phyloP scores from a whole-genome alignment of 805 yeast genomes.

The Wickerhamiella spandovensis region DNA sequence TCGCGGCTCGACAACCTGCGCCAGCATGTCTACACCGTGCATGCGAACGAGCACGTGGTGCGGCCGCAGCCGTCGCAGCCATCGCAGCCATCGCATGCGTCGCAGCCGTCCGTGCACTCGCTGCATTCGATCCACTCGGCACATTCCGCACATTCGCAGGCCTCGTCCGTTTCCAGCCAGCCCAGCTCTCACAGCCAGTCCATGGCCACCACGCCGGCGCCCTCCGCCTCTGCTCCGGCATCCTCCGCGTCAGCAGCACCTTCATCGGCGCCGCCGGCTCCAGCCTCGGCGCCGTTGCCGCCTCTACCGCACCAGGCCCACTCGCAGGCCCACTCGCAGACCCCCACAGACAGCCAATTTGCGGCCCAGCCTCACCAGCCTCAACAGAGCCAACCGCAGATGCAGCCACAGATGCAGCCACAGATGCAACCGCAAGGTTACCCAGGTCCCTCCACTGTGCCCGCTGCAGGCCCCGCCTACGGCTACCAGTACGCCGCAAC shows the following conservation, averaged over 20 bases:
- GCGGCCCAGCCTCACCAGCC: neutral
- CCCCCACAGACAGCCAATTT: too few species aligned
- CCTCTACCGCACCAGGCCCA: neutral
- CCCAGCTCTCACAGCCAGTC: too few species aligned
- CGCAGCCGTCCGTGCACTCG: neutral
- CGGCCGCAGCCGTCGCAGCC: conserved; percentile 4
- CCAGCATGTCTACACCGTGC: conserved; percentile 83
- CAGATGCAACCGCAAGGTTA: neutral
- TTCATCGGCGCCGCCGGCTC: neutral
- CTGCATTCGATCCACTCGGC: too few species aligned
- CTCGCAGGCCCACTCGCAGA: too few species aligned
- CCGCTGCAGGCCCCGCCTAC: neutral
- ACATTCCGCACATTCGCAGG: neutral
- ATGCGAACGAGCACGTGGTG: conserved; percentile 35
- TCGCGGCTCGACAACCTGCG: conserved; percentile 77
- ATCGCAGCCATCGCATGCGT: neutral
- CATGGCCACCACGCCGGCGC: too few species aligned
- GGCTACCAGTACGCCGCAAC: neutral
- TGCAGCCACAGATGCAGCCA: conserved; percentile 4
- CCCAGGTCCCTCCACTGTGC: neutral
- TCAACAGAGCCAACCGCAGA: conserved; percentile 1
- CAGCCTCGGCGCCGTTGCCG: neutral
- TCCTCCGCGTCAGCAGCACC: too few species aligned
- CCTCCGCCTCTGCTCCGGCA: too few species aligned
- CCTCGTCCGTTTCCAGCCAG: too few species aligned